A percentile compares a stretch with the other conserved stretches of the same genome.
These are phyloP conservation scores for Alternaria sp. DNA, from an alignment of 2,329 filamentous ascomycete genomes.

Conservation along the genomic window DNA sequence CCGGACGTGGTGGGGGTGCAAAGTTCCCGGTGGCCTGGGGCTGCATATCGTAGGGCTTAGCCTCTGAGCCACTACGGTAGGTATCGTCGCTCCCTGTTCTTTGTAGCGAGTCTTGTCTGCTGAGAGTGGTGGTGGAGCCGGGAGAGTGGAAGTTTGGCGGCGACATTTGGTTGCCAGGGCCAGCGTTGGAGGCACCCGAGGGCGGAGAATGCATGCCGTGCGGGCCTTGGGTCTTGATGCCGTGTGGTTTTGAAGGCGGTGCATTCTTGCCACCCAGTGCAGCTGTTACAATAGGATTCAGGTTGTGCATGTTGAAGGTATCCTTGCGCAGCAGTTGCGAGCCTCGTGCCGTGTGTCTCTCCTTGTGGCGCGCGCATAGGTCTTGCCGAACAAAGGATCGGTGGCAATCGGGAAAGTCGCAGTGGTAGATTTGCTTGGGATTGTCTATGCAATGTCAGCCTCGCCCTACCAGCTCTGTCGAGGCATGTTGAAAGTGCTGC, in stretches of 20 bases:
- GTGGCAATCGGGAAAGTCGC: conserved; percentile 89
- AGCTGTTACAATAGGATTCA: conserved; percentile 53
- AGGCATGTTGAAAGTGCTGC: background rate
- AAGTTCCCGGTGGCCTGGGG: conserved; percentile 44
- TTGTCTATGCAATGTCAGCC: conserved; percentile 66
- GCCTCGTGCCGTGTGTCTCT: conserved; percentile 66
- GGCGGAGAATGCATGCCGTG: conserved; percentile 46
- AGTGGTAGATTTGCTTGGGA: conserved; percentile 93
- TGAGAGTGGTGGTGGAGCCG: conserved; percentile 38
- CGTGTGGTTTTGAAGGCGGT: conserved; percentile 26
- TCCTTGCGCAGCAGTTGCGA: conserved; percentile 80
- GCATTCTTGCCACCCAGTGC: conserved; percentile 47
- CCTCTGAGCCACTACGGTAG: conserved; percentile 40
- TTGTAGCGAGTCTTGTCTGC: conserved; percentile 43
- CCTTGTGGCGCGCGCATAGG: conserved; percentile 74
- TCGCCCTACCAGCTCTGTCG: background rate
- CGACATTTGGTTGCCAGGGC: conserved; percentile 44
- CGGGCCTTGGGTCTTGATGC: conserved; percentile 23
- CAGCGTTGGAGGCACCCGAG: conserved; percentile 32
- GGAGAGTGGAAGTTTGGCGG: conserved; percentile 47
- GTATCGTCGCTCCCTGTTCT: conserved; percentile 48
- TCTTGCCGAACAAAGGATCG: conserved; percentile 94
- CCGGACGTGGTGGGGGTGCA: conserved; percentile 48
- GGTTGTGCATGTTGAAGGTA: conserved; percentile 64
- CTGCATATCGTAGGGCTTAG: conserved; percentile 49